phyloP scores from a whole-genome alignment of 2,329 filamentous ascomycete species.

The Acrocalymma vagum region DNA sequence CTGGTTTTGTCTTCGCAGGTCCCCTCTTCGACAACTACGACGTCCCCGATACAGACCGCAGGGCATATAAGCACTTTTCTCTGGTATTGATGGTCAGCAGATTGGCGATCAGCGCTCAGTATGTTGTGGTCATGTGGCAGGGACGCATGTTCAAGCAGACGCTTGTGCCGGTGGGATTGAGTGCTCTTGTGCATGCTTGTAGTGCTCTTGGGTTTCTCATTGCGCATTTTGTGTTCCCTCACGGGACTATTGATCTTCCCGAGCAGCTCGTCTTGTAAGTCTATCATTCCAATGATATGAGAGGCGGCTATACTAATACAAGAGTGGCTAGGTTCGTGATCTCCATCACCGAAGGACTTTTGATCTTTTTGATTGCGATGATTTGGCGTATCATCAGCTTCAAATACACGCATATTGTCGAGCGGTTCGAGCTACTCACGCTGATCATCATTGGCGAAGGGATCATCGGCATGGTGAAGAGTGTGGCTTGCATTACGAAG shows the following conservation, averaged over 20 bases:
- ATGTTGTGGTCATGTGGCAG: slow-evolving; percentile 31
- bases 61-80: slow-evolving; percentile 24
- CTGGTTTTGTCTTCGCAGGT: slow-evolving; percentile 70
- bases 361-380: slow-evolving; percentile 31
- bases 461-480: slow-evolving; percentile 63
- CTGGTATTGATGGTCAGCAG: slow-evolving; percentile 27
- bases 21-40: slow-evolving; percentile 41
- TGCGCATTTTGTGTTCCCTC: slow-evolving; percentile 19
- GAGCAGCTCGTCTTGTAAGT: slow-evolving; percentile 29
- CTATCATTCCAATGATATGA: not conserved
- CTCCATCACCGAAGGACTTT: slow-evolving; percentile 27
- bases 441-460: slow-evolving; percentile 71
- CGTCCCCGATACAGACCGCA: slow-evolving; percentile 17
- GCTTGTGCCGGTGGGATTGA: slow-evolving; percentile 25
- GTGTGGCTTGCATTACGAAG: slow-evolving; percentile 31
- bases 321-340: slow-evolving; percentile 20
- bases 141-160: slow-evolving; percentile 29
- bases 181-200: slow-evolving; percentile 18
- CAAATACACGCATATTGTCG: slow-evolving; percentile 66
- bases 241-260: slow-evolving; percentile 13
- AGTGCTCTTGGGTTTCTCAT: slow-evolving; percentile 23
- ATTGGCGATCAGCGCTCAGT: slow-evolving; percentile 24
- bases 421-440: slow-evolving; percentile 67
- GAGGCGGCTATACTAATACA: not conserved
- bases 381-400: slow-evolving; percentile 64